Conservation (phyloP, 148 eudicot species). For the Rhododendron simsii region DNA sequence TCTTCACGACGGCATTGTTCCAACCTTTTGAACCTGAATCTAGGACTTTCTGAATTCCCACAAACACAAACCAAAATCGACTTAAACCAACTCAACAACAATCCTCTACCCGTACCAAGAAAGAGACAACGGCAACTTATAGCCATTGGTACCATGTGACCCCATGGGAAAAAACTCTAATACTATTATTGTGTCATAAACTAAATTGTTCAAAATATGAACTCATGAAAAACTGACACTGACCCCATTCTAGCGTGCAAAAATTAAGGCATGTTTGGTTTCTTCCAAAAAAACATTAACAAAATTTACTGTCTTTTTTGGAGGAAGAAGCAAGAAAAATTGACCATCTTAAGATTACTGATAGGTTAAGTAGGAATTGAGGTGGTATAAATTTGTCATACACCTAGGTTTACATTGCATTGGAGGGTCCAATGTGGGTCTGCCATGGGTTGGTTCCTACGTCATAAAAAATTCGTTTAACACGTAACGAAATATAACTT, state of each 20-base stretch:
- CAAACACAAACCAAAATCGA: not conserved
- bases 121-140: not conserved
- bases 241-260: not conserved
- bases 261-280: not conserved
- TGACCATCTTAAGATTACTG: not conserved
- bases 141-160: not conserved
- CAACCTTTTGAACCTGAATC: constrained; percentile 30
- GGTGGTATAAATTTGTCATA: not conserved
- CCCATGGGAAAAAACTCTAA: not conserved
- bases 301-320: not conserved
- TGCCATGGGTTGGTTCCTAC: not conserved
- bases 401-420: not conserved
- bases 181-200: not conserved
- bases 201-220: not conserved
- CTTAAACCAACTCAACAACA: constrained; percentile 3
- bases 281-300: not conserved
- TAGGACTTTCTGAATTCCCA: constrained; percentile 39
- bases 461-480: not conserved
- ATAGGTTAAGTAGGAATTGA: not conserved
- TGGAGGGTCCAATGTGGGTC: not conserved
- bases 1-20: constrained; percentile 50
- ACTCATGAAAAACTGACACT: not conserved
- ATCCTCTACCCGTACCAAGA: not conserved
- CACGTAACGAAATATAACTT: too few relatives aligned
- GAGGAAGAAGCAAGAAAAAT: not conserved